Evolutionary conservation across 768 basidiomycete genomes (phyloP).

Genomic region (Pulveroboletus sp.): DNA sequence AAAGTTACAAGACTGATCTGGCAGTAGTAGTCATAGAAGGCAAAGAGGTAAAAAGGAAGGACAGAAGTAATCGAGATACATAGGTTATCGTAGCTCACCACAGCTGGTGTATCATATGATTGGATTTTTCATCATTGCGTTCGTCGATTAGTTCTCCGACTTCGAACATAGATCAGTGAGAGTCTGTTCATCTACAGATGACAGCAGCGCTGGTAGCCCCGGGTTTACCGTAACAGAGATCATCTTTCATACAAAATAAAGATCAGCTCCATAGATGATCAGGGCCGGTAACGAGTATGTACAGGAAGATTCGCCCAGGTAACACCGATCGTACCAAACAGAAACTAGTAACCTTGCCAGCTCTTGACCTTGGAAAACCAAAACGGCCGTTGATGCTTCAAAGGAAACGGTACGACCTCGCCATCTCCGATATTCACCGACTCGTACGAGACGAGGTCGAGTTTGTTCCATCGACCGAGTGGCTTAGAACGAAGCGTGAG

Average conservation of each 20-base stretch:
- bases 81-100: slow-evolving; percentile 20
- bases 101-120: slow-evolving; percentile 32
- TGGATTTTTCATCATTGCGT: slow-evolving; percentile 1
- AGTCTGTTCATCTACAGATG: no score
- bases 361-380: slow-evolving; percentile 92
- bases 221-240: no score
- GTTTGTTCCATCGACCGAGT: slow-evolving; percentile 75
- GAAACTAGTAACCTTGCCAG: slow-evolving; percentile 36
- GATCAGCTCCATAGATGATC: no score
- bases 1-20: slow-evolving; percentile 24
- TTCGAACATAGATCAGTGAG: no score
- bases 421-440: slow-evolving; percentile 76
- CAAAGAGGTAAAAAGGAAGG: slow-evolving; percentile 21
- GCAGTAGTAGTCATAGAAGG: slow-evolving; percentile 27
- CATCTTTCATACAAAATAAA: no score
- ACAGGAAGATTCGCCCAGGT: not conserved
- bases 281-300: not conserved
- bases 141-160: not conserved
- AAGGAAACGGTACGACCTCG: slow-evolving; percentile 61
- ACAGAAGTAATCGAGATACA: slow-evolving; percentile 34
- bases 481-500: slow-evolving; percentile 72
- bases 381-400: slow-evolving; percentile 87
- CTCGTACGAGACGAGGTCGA: slow-evolving; percentile 71
- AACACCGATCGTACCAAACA: not conserved
- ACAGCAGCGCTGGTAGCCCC: no score